Evolutionary conservation across 2,329 filamentous ascomycete genomes (phyloP), one percentile per base, ranked within the genome.

Genomic region (Cercospora janseana): DNA sequence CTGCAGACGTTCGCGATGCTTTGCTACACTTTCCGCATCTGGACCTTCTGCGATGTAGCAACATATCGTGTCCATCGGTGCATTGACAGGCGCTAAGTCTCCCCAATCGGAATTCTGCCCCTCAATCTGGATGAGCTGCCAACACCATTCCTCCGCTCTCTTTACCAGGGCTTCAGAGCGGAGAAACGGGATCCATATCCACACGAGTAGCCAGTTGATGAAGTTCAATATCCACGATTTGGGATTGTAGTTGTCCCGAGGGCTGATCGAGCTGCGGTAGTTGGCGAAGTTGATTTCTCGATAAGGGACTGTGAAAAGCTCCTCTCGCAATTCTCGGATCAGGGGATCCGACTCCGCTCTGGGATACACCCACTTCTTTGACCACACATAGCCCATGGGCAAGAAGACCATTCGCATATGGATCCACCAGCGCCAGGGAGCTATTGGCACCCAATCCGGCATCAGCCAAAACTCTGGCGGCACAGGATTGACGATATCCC

Each of bases 341-440:
- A 95, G 68, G 3, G 86, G 80, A 31, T 87, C 92, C 2, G 63
- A 57, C 6, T 69, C 60, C 21, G 67, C 65, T 59, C 87, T 78
- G 12, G 88, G 86, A 58, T 86, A 86, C 21, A 78, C 79, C 83
- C 88, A 96, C 56, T 78, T 78, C 73, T 86, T 89, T 0, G 90
- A 95, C 75, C 87, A 95, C 32, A 97, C 70, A 65, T 87, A 96
- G 0, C 86, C 83, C 89, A 97, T 96, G 4, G 91, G 86, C 41
- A 95, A 69, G 63, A 92, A 95, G n/a, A 98, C 91, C 70, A 87
- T 83, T n/a, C 93, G 88, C 70, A 96, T 96, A 63, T 98, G 93
- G 63, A 97, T 88, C 89, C 83, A 66, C 64, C 64, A 67, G 20
- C 61, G 54, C 63, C 64, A 67, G 2, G 64, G 65, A 5, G 63